Evolutionary conservation across 1,284 basidiomycete species (phyloP).

Genomic region (Puccinia hordei): DNA sequence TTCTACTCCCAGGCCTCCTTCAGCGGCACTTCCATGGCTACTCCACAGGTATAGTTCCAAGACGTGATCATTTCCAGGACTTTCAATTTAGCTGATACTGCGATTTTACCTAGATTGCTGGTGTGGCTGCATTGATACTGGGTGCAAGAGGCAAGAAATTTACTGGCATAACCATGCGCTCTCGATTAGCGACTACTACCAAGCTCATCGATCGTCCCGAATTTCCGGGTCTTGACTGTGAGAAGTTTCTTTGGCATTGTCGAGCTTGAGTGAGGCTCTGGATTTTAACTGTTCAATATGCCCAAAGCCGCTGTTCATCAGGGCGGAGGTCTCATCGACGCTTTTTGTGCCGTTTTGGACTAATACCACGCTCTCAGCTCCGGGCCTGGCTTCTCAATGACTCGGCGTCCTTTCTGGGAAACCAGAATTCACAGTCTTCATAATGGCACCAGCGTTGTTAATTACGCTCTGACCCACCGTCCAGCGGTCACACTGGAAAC

Average conservation of each 20-base stretch:
- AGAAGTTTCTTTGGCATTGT: not conserved
- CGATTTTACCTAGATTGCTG: slow-evolving; percentile 9
- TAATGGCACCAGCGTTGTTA: not conserved
- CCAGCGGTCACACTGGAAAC: slow-evolving; percentile 13
- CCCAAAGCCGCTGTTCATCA: slow-evolving; percentile 43
- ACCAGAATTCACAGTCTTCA: slow-evolving; percentile 4
- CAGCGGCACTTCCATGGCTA: slow-evolving; percentile 43
- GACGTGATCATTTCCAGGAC: not conserved
- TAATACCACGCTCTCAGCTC: slow-evolving; percentile 17
- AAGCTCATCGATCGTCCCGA: not conserved
- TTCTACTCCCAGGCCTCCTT: slow-evolving; percentile 27
- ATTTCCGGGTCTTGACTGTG: not conserved
- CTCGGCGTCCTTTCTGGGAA: not conserved
- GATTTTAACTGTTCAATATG: not conserved
- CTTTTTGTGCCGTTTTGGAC: slow-evolving; percentile 39
- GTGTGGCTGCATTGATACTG: slow-evolving; percentile 38
- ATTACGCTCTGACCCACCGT: slow-evolving; percentile 19
- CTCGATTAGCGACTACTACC: slow-evolving; percentile 20
- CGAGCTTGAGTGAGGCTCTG: not conserved
- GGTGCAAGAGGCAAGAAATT: too few relatives aligned
- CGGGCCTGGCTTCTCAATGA: slow-evolving; percentile 35
- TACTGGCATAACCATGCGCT: slow-evolving; percentile 10
- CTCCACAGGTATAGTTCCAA: slow-evolving; percentile 27
- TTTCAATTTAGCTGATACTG: not conserved
- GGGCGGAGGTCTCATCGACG: slow-evolving; percentile 43